phyloP scores from a whole-genome alignment of 2,329 filamentous ascomycete species.

The Botrytis medusae region DNA sequence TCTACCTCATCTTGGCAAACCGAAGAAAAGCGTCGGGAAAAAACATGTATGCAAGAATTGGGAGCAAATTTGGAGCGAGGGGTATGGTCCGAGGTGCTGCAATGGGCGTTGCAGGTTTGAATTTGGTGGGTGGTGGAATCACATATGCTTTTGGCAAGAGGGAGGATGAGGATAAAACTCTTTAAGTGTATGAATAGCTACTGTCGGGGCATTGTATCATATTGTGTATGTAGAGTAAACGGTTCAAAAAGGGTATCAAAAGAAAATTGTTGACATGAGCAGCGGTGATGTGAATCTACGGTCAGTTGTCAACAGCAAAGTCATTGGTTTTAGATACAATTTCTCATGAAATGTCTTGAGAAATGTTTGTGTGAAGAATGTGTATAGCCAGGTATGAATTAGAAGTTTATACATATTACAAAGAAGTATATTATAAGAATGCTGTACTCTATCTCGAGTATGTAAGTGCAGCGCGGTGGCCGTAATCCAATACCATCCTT shows the following conservation, averaged over 20 bases:
- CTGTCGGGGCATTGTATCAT: background rate
- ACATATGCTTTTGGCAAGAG: conserved; percentile 52
- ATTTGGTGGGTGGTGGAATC: conserved; percentile 51
- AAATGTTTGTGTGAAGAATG: background rate
- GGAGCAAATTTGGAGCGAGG: conserved; percentile 49
- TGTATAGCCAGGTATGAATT: background rate
- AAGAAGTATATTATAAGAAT: conserved; percentile 15
- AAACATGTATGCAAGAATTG: conserved; percentile 41
- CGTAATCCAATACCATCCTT: conserved; percentile 22
- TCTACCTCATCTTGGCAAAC: conserved; percentile 63
- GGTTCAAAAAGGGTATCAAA: background rate
- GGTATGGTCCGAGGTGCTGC: conserved; percentile 53
- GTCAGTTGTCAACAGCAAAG: background rate
- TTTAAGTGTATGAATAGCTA: background rate
- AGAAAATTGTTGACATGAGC: background rate
- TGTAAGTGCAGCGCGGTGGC: background rate
- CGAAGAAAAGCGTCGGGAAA: conserved; percentile 46
- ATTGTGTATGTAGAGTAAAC: background rate
- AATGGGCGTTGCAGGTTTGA: conserved; percentile 50
- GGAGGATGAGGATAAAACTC: conserved; percentile 27
- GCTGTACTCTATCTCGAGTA: background rate
- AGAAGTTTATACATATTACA: conserved; percentile 11
- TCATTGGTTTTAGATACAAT: background rate
- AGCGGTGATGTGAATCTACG: background rate
- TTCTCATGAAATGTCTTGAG: background rate